Conservation (phyloP, 305 asterid genomes). For the Rubia occidens region DNA sequence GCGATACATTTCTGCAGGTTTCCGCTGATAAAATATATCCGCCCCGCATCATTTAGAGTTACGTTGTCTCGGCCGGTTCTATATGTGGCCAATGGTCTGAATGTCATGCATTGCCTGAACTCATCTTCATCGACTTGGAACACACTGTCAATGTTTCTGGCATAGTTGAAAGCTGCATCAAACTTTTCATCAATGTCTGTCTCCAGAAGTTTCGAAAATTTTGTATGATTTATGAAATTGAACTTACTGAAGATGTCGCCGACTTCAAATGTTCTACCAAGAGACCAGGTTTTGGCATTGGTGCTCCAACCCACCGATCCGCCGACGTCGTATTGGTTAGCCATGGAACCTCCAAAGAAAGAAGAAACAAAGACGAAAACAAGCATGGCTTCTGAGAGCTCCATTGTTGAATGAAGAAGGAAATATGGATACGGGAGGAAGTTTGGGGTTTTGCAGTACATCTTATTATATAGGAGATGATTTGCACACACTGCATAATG, state of each 20-base stretch:
- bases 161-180: constrained; percentile 9
- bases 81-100: not conserved
- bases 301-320: constrained; percentile 7
- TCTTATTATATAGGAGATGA: not conserved
- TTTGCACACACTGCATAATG: too few relatives aligned
- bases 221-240: not conserved
- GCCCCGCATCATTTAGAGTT: not conserved
- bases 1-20: not conserved
- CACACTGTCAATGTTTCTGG: not conserved
- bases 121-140: not conserved
- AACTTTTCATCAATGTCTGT: not conserved
- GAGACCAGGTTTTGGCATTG: not conserved
- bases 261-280: not conserved
- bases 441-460: not conserved
- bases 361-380: not conserved
- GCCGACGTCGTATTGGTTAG: not conserved
- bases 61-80: not conserved
- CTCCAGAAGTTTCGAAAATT: not conserved
- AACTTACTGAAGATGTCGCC: constrained; percentile 6
- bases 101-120: not conserved
- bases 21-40: not conserved
- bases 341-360: not conserved
- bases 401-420: not conserved
- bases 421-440: not conserved
- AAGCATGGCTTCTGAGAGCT: not conserved